These are phyloP conservation scores for Candida gigantensis DNA, from an alignment of 1,139 yeast genomes.

Conservation along the genomic window DNA sequence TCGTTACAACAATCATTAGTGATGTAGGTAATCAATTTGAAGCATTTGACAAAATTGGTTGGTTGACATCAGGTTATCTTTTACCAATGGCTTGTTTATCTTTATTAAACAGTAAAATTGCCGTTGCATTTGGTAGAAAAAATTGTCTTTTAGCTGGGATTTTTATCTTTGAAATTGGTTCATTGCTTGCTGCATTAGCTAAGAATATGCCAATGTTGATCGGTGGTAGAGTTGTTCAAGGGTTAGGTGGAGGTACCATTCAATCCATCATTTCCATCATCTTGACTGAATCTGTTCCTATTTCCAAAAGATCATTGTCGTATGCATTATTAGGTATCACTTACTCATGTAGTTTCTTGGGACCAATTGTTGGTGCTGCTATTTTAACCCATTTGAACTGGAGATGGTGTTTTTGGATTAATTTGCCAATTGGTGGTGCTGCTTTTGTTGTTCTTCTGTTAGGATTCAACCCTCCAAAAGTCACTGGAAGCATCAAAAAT, in stretches of 20 bases:
- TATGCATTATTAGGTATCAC: slow-evolving; percentile 52
- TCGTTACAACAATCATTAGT: slow-evolving; percentile 57
- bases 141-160: slow-evolving; percentile 49
- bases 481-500: slow-evolving; percentile 37
- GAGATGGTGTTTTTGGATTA: slow-evolving; percentile 80
- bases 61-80: slow-evolving; percentile 55
- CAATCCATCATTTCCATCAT: slow-evolving; percentile 60
- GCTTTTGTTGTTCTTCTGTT: slow-evolving; percentile 46
- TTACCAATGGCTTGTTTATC: slow-evolving; percentile 60
- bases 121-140: slow-evolving; percentile 64
- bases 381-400: slow-evolving; percentile 58
- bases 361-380: slow-evolving; percentile 72
- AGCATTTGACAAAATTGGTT: slow-evolving; percentile 45
- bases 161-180: slow-evolving; percentile 60
- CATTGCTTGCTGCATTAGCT: slow-evolving; percentile 60
- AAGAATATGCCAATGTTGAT: slow-evolving; percentile 59
- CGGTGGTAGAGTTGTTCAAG: slow-evolving; percentile 70
- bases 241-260: slow-evolving; percentile 75
- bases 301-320: slow-evolving; percentile 53
- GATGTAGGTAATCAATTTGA: slow-evolving; percentile 54
- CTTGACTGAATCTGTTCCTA: slow-evolving; percentile 60
- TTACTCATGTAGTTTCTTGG: slow-evolving; percentile 53
- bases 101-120: slow-evolving; percentile 60
- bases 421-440: slow-evolving; percentile 65
- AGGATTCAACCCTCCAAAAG: slow-evolving; percentile 57